Evolutionary conservation across 768 basidiomycete genomes (phyloP).

Genomic region (Amanita pallidorosea): DNA sequence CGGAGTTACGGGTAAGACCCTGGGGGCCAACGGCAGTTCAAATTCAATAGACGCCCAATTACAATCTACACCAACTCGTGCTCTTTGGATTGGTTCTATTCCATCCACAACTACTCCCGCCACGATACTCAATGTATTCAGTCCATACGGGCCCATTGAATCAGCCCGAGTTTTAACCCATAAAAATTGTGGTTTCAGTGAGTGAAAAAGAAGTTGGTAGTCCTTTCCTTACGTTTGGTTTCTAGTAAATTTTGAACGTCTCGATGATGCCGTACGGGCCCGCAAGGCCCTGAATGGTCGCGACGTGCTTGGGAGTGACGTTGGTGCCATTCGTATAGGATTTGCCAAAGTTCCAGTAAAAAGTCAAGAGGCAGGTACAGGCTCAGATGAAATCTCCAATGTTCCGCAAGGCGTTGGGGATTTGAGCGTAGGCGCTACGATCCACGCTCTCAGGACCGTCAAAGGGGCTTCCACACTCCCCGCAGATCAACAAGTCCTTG

Average conservation of each 20-base stretch:
- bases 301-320: constrained; percentile 91
- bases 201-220: constrained; percentile 19
- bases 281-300: constrained; percentile 93
- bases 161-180: constrained; percentile 92
- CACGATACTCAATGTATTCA: constrained; percentile 91
- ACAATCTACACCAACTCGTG: constrained; percentile 87
- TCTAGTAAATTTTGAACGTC: constrained; percentile 90
- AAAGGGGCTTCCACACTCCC: constrained; percentile 91
- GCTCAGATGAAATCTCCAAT: constrained; percentile 51
- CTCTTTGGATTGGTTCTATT: constrained; percentile 96
- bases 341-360: constrained; percentile 96
- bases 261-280: constrained; percentile 94
- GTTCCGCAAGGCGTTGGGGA: constrained; percentile 77
- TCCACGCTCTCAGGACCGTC: constrained; percentile 76
- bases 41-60: constrained; percentile 76
- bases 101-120: constrained; percentile 92
- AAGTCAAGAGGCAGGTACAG: constrained; percentile 51
- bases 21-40: constrained; percentile 38
- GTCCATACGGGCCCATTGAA: constrained; percentile 96
- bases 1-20: constrained; percentile 30
- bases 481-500: constrained; percentile 87
- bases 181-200: constrained; percentile 92
- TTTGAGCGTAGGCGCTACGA: constrained; percentile 78
- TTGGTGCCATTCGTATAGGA: constrained; percentile 93
- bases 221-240: constrained; percentile 4